Conservation (phyloP, 495 filamentous ascomycete genomes). For the Penicillium canariense region DNA sequence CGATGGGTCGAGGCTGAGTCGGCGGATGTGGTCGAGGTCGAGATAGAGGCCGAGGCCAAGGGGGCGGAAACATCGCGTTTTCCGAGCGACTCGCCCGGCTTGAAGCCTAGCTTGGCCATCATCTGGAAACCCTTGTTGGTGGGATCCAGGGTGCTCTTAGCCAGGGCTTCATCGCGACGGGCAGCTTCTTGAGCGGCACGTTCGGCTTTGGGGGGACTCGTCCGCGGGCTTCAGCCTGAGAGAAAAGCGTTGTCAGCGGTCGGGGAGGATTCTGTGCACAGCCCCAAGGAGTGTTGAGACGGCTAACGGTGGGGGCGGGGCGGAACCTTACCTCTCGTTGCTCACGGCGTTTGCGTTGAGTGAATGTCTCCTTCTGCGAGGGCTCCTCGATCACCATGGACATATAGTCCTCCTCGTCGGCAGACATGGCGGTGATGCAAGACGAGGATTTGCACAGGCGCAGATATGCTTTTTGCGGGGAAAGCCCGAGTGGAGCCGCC, state of each 20-base stretch:
- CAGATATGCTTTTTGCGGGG: conserved; percentile 24
- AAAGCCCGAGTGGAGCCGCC: conserved; percentile 3
- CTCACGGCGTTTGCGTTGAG: conserved; percentile 53
- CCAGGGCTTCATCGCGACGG: conserved; percentile 71
- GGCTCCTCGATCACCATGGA: conserved; percentile 60
- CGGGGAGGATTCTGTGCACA: not conserved
- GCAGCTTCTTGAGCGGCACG: conserved; percentile 64
- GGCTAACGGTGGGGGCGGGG: not conserved
- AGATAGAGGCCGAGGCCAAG: not conserved
- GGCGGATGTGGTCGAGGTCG: conserved; percentile 3
- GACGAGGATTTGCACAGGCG: not conserved
- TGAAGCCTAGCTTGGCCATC: conserved; percentile 97
- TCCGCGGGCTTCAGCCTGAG: conserved; percentile 45
- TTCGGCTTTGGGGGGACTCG: conserved; percentile 69
- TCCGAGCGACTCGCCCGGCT: conserved; percentile 66
- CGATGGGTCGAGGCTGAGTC: not conserved
- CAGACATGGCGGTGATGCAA: conserved; percentile 19
- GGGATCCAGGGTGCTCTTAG: conserved; percentile 64
- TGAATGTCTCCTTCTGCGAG: conserved; percentile 52
- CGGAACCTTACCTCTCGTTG: conserved; percentile 48
- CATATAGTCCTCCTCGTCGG: conserved; percentile 65
- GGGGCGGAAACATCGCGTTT: conserved; percentile 30
- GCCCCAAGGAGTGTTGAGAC: not conserved
- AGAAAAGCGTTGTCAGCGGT: not conserved
- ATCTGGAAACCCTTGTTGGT: conserved; percentile 80